Conservation (phyloP, 208 protist genomes). For the Strigomonas oncopelti region DNA sequence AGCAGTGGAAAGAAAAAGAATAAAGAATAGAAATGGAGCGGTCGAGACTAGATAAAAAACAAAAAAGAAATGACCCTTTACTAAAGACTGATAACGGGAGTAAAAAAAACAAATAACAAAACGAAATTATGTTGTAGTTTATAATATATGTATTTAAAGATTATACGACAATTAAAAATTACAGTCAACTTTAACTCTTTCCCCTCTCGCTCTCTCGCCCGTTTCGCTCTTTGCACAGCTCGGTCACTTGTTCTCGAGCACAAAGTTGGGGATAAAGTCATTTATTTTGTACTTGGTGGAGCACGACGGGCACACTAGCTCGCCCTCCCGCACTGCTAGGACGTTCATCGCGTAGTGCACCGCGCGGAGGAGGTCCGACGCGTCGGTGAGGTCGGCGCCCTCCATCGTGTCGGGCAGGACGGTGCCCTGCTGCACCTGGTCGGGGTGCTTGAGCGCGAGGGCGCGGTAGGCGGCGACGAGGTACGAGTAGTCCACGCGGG, state of each 20-base stretch:
- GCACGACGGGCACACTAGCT: slow-evolving; percentile 66
- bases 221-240: slow-evolving; percentile 4
- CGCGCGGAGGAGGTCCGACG: slow-evolving; percentile 24
- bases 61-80: neutral
- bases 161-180: too few relatives aligned
- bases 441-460: slow-evolving; percentile 31
- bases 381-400: slow-evolving; percentile 49
- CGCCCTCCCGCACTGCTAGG: slow-evolving; percentile 66
- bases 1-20: too few relatives aligned
- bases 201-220: too few relatives aligned
- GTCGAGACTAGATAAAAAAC: neutral
- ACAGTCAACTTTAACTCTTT: too few relatives aligned
- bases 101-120: neutral
- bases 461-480: slow-evolving; percentile 49
- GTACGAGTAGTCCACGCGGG: slow-evolving; percentile 74
- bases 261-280: slow-evolving; percentile 89
- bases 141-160: too few relatives aligned
- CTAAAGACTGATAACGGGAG: neutral
- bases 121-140: neutral
- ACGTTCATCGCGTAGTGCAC: slow-evolving; percentile 71
- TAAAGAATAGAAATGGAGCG: neutral
- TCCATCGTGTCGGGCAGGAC: slow-evolving; percentile 54
- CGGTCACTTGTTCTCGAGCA: slow-evolving; percentile 33
- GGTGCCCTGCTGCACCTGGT: slow-evolving; percentile 7
- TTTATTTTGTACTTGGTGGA: slow-evolving; percentile 53